Evolutionary conservation across 371 early-diverging fungal species (phyloP).

Genomic region (Mortierella sp.): DNA sequence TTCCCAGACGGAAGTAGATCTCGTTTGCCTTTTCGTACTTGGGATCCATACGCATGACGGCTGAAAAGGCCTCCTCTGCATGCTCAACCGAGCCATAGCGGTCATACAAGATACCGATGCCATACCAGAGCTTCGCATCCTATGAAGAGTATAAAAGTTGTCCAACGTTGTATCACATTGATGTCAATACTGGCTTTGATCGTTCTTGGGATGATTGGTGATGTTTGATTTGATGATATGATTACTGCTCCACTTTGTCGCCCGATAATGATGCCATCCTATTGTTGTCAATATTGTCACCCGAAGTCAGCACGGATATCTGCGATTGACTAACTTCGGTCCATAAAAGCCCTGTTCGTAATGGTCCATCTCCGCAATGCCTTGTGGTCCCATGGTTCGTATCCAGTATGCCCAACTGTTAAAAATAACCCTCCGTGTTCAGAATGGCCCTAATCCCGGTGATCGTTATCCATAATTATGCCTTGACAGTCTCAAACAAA

Average conservation of each 20-base stretch:
- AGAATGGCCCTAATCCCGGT: background rate
- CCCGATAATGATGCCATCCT: background rate
- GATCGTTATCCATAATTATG: background rate
- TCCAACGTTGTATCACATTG: background rate
- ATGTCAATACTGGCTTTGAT: background rate
- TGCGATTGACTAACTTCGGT: background rate
- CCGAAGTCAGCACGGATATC: background rate
- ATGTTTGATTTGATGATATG: background rate
- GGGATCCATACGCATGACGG: slow-evolving; percentile 91
- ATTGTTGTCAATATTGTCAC: background rate
- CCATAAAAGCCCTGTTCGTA: background rate
- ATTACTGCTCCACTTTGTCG: background rate
- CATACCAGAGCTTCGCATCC: slow-evolving; percentile 99
- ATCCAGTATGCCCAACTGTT: background rate
- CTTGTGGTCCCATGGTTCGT: background rate
- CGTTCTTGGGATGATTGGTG: background rate
- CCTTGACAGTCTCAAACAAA: background rate
- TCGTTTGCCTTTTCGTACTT: slow-evolving; percentile 97
- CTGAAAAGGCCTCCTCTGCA: slow-evolving; percentile 97
- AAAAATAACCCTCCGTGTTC: background rate
- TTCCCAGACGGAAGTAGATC: slow-evolving; percentile 97
- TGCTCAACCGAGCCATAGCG: slow-evolving; percentile 96
- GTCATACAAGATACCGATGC: slow-evolving; percentile 98
- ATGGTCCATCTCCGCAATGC: background rate
- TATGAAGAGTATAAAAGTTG: slow-evolving; percentile 35